Evolutionary conservation across 495 filamentous ascomycete genomes (phyloP), one percentile per base, ranked within the genome.

Genomic region (Talaromyces trachyspermus): DNA sequence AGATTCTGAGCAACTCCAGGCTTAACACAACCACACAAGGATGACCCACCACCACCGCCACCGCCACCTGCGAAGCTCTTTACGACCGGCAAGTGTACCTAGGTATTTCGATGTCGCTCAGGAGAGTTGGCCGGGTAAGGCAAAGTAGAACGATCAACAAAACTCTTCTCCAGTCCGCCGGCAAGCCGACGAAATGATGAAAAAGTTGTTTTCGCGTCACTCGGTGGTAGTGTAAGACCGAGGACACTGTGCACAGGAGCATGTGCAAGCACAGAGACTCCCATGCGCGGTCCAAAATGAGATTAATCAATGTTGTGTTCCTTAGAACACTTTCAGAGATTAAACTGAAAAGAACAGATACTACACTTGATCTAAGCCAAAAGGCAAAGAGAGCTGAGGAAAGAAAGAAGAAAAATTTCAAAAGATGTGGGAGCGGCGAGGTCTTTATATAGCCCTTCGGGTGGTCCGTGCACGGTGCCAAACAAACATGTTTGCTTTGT

Each of bases 281-380:
- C 49, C 63, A 54, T 54, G 63, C 82, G 48, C 46, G 53, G 42
- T 66, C 54, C 75, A 76, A 87, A 87, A 89, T 87, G 74, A 76
- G 81, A 77, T 79, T 87, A 89, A 89, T 87, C 81, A 82, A 75
- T 75, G 79, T 77, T 84, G 76, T 77, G 72, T 73, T 74, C 79
- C 72, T 69, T 84, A 79, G 81, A 65, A 69, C 63, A 71, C 72
- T 78, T 79, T 78, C 75, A 79, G 75, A 77, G 74, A 78, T 90
- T 89, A 90, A 88, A 90, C 85, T 91, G 84, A 89, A 89, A 90
- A 94, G 88, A 94, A 94, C 88, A 94, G 88, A 92, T 95, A 92
- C 87, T 91, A 92, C 86, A 92, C 88, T 90, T 91, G 88, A 92
- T 91, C 87, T 92, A 69, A 73, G 74, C 72, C 67, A 73, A 70